Conservation (phyloP, 1,284 basidiomycete genomes). For the Ceratobasidium sp. region DNA sequence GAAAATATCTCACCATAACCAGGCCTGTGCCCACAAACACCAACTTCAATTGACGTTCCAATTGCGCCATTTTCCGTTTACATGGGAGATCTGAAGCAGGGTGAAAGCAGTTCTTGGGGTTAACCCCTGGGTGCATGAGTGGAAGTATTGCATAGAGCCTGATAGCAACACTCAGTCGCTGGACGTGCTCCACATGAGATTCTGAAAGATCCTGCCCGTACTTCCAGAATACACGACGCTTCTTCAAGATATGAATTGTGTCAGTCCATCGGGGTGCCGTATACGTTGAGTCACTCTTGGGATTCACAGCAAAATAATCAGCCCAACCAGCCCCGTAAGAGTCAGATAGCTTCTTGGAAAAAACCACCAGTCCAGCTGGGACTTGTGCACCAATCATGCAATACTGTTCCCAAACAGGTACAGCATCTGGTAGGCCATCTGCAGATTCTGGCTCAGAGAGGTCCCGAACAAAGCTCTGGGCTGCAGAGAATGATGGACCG, state of each 20-base stretch:
- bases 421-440: neutral
- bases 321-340: neutral
- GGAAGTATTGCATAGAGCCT: neutral
- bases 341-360: neutral
- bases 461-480: neutral
- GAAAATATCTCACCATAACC: neutral
- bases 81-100: constrained; percentile 4
- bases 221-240: neutral
- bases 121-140: too few relatives aligned
- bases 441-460: neutral
- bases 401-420: neutral
- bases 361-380: neutral
- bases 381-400: neutral
- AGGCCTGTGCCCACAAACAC: neutral
- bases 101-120: neutral
- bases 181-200: neutral
- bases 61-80: neutral
- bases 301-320: neutral
- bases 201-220: neutral
- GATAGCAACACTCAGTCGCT: neutral
- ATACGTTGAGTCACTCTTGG: neutral
- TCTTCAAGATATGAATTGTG: neutral
- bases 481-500: neutral
- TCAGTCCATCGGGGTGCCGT: neutral
- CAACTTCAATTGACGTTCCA: neutral